Evolutionary conservation across 768 basidiomycete species (phyloP), one percentile per base, ranked within the genome.

Genomic region (Tulasnella sp.): DNA sequence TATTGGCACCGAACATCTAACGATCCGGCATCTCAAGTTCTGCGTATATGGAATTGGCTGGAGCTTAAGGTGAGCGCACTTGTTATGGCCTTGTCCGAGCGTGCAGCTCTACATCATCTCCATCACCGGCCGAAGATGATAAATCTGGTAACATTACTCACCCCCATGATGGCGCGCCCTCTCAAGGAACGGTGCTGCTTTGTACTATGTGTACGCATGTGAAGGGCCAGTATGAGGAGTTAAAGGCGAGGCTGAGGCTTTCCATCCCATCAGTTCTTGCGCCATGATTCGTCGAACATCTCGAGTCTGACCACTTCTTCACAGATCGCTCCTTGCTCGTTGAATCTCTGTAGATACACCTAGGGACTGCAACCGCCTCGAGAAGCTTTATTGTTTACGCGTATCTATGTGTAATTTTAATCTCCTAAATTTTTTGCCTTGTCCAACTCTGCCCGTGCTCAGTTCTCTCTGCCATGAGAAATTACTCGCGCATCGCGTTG

Each of bases 71-170:
- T 58, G 44, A 31, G 25, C 49, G 43, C 22, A 15, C 9, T 3
- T 43, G 38, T 3, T 34, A 9, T 41, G 8, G 19, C 44, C 48
- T 11, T 30, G 19, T 42, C n/a, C 34, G 24, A 9, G 9, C 17
- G 42, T 11, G 8, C 31, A 7, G 19, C 46, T 59, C 21, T 9
- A 2, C 4, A 27, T 59, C 51, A 7, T 46, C 19, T 25, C 45
- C 31, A 3, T 8, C 19, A 41, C 21, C 25, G 25, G 53, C 61
- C 56, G 50, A 56, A 44, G 61, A 63, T 52, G 63, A 58, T 22
- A 53, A 63, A 41, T 62, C 62, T 63, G 63, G 63, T 63, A 63
- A 63, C 55, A 52, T 45, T 17, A 61, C 61, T 29, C 61, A 63
- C 63, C 60, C 63, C 27, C 49, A 25, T 31, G 12, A 38, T 49